A percentile compares a stretch with the other conserved stretches of the same genome.
phyloP scores from a whole-genome alignment of 2,329 filamentous ascomycete genomes.

The Ceratocystis colombiana region DNA sequence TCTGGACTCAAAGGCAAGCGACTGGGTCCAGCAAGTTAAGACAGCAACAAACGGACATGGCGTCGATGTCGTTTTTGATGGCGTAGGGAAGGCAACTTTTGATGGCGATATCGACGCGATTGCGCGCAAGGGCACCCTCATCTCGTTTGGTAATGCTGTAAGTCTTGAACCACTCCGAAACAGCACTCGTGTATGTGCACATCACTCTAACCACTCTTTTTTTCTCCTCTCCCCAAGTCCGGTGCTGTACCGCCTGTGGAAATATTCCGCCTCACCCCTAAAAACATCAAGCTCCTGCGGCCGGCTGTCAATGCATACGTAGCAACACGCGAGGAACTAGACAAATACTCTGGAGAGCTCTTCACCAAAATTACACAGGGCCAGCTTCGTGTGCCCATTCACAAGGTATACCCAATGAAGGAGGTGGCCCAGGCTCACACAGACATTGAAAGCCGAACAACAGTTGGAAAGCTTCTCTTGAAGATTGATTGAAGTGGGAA shows the following conservation, averaged over 20 bases:
- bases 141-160: slow-evolving; percentile 71
- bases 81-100: slow-evolving; percentile 76
- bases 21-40: slow-evolving; percentile 49
- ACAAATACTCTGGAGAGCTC: slow-evolving; percentile 59
- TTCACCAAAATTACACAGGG: slow-evolving; percentile 60
- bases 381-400: slow-evolving; percentile 61
- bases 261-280: slow-evolving; percentile 49
- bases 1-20: slow-evolving; percentile 43
- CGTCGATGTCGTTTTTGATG: slow-evolving; percentile 70
- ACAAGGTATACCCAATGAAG: slow-evolving; percentile 65
- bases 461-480: slow-evolving; percentile 72
- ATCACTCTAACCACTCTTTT: not conserved
- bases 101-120: slow-evolving; percentile 65
- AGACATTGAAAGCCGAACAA: slow-evolving; percentile 73
- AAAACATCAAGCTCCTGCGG: slow-evolving; percentile 69
- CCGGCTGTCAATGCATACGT: slow-evolving; percentile 65
- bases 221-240: slow-evolving; percentile 33
- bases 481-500: slow-evolving; percentile 42
- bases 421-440: slow-evolving; percentile 62
- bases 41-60: slow-evolving; percentile 64
- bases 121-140: slow-evolving; percentile 64
- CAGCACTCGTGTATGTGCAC: not conserved
- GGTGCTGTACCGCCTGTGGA: slow-evolving; percentile 64
- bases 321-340: slow-evolving; percentile 57
- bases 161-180: slow-evolving; percentile 32